Percentiles rank a stretch among this genome's conserved stretches.
These are phyloP conservation scores for Colletotrichum chlorophyti DNA, from an alignment of 2,329 filamentous ascomycete genomes.

Conservation along the genomic window DNA sequence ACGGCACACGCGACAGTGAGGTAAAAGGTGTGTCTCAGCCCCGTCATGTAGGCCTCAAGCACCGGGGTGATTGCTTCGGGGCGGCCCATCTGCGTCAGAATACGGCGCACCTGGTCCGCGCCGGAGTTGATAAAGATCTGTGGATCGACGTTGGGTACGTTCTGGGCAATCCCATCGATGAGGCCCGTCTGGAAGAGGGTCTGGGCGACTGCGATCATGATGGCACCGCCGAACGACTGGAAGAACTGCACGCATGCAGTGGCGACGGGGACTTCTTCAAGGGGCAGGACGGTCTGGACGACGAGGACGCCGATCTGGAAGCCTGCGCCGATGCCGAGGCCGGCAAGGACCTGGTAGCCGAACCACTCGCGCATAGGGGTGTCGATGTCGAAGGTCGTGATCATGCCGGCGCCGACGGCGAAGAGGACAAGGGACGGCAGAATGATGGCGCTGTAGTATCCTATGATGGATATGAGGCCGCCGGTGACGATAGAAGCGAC, in stretches of 20 bases:
- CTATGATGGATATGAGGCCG: slow-evolving; percentile 47
- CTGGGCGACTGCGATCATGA: slow-evolving; percentile 70
- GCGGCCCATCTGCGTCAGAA: slow-evolving; percentile 49
- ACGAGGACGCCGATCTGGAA: slow-evolving; percentile 57
- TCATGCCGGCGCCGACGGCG: slow-evolving; percentile 58
- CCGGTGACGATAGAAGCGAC: slow-evolving; percentile 54
- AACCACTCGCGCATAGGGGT: slow-evolving; percentile 60
- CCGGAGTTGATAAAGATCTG: slow-evolving; percentile 58
- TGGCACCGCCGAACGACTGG: slow-evolving; percentile 69
- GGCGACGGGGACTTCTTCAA: slow-evolving; percentile 56
- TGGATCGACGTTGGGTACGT: slow-evolving; percentile 53
- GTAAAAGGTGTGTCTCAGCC: slow-evolving; percentile 58
- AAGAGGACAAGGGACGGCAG: slow-evolving; percentile 48
- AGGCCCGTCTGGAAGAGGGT: slow-evolving; percentile 73
- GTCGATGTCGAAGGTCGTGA: slow-evolving; percentile 57
- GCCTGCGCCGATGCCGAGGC: slow-evolving; percentile 57
- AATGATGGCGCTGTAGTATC: slow-evolving; percentile 51
- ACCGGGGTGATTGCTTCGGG: slow-evolving; percentile 50
- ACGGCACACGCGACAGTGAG: slow-evolving; percentile 56
- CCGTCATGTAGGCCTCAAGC: slow-evolving; percentile 55
- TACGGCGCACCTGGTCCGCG: slow-evolving; percentile 54
- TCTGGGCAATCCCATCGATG: slow-evolving; percentile 53
- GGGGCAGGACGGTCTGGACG: slow-evolving; percentile 58
- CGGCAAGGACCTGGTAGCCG: slow-evolving; percentile 63
- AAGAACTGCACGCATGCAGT: slow-evolving; percentile 65